Percentiles rank a stretch among this genome's conserved stretches.
phyloP scores from a whole-genome alignment of 2,329 filamentous ascomycete genomes.

The Tolypocladium inflatum region DNA sequence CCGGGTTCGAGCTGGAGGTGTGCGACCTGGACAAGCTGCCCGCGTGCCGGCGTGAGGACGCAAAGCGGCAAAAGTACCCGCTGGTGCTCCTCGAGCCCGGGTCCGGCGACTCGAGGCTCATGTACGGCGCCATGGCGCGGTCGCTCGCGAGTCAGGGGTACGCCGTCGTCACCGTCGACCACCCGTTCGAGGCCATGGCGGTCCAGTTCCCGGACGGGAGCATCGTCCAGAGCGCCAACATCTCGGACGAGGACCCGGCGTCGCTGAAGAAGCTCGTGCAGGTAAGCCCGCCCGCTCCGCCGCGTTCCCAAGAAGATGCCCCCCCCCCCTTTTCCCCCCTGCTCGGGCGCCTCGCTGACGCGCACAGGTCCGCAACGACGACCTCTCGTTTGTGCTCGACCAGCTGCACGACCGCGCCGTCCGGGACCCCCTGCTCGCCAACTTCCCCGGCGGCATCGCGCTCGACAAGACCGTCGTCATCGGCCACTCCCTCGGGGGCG shows the following conservation, averaged over 20 bases:
- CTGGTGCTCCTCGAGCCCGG: constrained; percentile 36
- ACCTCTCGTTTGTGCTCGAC: constrained; percentile 27
- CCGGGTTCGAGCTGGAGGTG: constrained; percentile 14
- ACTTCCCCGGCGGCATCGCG: constrained; percentile 15
- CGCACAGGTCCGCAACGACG: constrained; percentile 19
- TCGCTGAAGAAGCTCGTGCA: constrained; percentile 9
- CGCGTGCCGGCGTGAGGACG: background rate
- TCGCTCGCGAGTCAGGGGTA: constrained; percentile 36
- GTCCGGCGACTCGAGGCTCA: constrained; percentile 28
- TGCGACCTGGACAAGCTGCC: constrained; percentile 9
- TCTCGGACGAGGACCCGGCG: constrained; percentile 4
- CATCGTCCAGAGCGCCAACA: constrained; percentile 13
- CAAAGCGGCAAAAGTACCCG: background rate
- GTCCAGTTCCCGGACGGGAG: constrained; percentile 37
- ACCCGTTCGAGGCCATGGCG: constrained; percentile 33
- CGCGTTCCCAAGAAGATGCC: too few species aligned
- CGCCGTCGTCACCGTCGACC: constrained; percentile 37
- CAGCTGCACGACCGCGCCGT: constrained; percentile 10
- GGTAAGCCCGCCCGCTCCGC: constrained; percentile 2
- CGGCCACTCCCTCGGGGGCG: constrained; percentile 30
- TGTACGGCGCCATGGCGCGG: constrained; percentile 33
- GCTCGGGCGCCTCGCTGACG: background rate
- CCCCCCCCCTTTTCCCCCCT: too few species aligned
- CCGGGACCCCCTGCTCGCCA: constrained; percentile 7
- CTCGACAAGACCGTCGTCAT: constrained; percentile 12